Evolutionary conservation across 169 alveolate genomes (phyloP), one percentile per base, ranked within the genome.

Genomic region (Eimeria maxima): DNA sequence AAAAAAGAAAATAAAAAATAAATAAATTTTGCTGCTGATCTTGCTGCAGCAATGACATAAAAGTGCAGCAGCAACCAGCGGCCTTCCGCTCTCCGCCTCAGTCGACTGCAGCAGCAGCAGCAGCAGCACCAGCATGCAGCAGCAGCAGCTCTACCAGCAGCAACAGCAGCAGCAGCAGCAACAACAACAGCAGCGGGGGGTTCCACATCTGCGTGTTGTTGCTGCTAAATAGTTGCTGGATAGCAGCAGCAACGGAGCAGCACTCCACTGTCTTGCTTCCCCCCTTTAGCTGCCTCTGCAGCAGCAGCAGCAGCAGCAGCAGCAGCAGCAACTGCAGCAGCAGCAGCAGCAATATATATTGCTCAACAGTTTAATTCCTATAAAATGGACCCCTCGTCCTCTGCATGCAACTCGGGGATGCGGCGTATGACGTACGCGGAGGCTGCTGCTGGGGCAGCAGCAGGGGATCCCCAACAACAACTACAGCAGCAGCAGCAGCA

Each of bases 401-500:
- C 76, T 27, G 8, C 29, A 65, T 0, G 33, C 76, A 22, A 27
- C 13, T 29, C 8, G 55, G 65, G 18, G 11, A 81, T 81, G 90
- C 42, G 50, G 22, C 90, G 90, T 50, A 81, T 81, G 90, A 81
- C 90, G 8, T 81, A 81, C 74, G 90, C 90, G 11, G 90, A 81
- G 33, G 90, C 90, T 42, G 87, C 63, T 38, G 87, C 87, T 76
- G 87, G 33, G 8, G 90, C 90, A 6, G 90, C 90, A 8, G 90
- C 74, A 11, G 13, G 24, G 29, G 24, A 24, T 65, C 18, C 53
- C 74, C 24, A 53, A 42, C 7, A 24, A 71, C 33, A 50, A 7
- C 47, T n/a, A 74, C 90, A 50, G 90, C 90, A 50, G 73, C 90
- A 81, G 88, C 83, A 78, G 88, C 67, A 44, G 81, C 81, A 38